Percentiles rank a stretch among this genome's conserved stretches.
Conservation (phyloP, 1,139 yeast species). For the Candida smagusa region DNA sequence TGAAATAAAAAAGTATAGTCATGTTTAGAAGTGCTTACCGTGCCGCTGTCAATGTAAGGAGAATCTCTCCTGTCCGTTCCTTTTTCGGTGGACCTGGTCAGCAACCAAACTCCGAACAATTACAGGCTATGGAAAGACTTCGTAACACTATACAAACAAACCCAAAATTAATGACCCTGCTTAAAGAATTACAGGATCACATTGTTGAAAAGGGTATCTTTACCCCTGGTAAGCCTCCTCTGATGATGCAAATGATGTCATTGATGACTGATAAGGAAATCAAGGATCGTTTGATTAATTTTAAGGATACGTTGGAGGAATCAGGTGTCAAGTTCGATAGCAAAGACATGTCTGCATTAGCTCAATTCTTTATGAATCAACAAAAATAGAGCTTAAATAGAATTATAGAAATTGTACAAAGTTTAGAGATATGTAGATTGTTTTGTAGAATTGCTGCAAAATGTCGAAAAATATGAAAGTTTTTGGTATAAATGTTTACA, state of each 20-base stretch:
- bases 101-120: slow-evolving; percentile 10
- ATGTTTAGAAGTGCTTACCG: not conserved
- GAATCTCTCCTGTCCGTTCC: slow-evolving; percentile 2
- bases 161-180: slow-evolving; percentile 27
- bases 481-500: too few relatives aligned
- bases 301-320: slow-evolving; percentile 32
- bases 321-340: slow-evolving; percentile 32
- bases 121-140: slow-evolving; percentile 11
- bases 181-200: slow-evolving; percentile 30
- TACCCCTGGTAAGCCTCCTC: slow-evolving; percentile 30
- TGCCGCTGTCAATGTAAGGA: not conserved
- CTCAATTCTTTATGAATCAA: slow-evolving; percentile 13
- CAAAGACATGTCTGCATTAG: slow-evolving; percentile 33
- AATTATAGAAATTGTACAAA: too few relatives aligned
- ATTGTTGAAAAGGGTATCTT: slow-evolving; percentile 34
- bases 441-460: too few relatives aligned
- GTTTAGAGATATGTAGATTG: too few relatives aligned
- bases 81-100: slow-evolving; percentile 8
- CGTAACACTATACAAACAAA: slow-evolving; percentile 13
- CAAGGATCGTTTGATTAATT: slow-evolving; percentile 26
- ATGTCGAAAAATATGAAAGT: too few relatives aligned
- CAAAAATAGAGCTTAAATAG: slow-evolving; percentile 7
- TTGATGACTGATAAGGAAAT: slow-evolving; percentile 38
- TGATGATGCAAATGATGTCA: slow-evolving; percentile 35
- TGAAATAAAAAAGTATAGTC: not conserved